These are phyloP conservation scores for Vigna nakashimae DNA, from an alignment of 306 rosid genomes.

Conservation along the genomic window DNA sequence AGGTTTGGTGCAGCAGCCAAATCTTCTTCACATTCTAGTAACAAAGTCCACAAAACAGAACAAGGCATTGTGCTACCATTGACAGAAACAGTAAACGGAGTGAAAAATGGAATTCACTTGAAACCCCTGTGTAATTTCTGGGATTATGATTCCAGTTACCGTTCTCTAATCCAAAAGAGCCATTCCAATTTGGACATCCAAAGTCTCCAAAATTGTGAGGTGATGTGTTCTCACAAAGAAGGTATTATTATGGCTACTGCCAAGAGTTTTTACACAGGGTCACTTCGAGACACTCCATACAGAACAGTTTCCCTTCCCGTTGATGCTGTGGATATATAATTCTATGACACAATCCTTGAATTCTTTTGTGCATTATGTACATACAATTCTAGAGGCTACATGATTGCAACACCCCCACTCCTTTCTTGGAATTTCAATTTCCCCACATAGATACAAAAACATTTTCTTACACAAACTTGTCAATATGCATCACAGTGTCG, in stretches of 20 bases:
- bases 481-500: constrained; percentile 18
- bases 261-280: constrained; percentile 51
- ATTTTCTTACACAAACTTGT: constrained; percentile 12
- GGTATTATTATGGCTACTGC: constrained; percentile 34
- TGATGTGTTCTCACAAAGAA: constrained; percentile 47
- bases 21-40: constrained; percentile 46
- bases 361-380: constrained; percentile 58
- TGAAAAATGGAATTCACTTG: constrained; percentile 38
- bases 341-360: constrained; percentile 43
- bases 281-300: constrained; percentile 65
- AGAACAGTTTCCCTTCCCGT: constrained; percentile 83
- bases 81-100: constrained; percentile 41
- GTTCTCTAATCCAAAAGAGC: constrained; percentile 47
- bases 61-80: constrained; percentile 38
- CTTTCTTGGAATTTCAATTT: constrained; percentile 18
- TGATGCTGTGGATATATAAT: constrained; percentile 76
- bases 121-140: constrained; percentile 42
- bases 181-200: constrained; percentile 50
- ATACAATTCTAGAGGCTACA: constrained; percentile 42
- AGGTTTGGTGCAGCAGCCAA: constrained; percentile 52
- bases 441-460: constrained; percentile 9
- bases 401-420: constrained; percentile 36
- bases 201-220: constrained; percentile 52
- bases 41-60: constrained; percentile 45
- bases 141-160: constrained; percentile 41